A percentile compares a stretch with the other conserved stretches of the same genome.
Conservation (phyloP, 148 eudicot species). For the Spergularia marina region DNA sequence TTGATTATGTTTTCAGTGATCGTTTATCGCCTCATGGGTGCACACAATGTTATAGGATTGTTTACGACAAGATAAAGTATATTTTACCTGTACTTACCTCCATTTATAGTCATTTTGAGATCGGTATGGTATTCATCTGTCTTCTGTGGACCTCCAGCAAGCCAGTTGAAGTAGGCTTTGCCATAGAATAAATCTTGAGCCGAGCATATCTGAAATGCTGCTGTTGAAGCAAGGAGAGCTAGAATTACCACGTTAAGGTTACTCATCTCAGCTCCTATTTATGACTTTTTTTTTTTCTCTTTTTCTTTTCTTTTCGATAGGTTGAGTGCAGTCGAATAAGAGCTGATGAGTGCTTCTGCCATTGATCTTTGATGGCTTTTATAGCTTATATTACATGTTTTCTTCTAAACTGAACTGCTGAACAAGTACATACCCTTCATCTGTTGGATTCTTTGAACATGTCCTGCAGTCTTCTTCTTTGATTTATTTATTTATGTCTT, state of each 20-base stretch:
- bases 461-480: slow-evolving; percentile 8
- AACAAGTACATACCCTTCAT: background rate
- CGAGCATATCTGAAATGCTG: slow-evolving; percentile 31
- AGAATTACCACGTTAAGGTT: slow-evolving; percentile 22
- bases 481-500: background rate
- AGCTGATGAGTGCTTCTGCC: slow-evolving; percentile 14
- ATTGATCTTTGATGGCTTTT: slow-evolving; percentile 26
- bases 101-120: slow-evolving; percentile 34
- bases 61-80: too few relatives aligned
- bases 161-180: slow-evolving; percentile 44
- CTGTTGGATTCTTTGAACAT: slow-evolving; percentile 14
- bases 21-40: too few relatives aligned
- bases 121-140: slow-evolving; percentile 32
- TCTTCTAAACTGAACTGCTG: background rate
- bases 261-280: slow-evolving; percentile 33
- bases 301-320: background rate
- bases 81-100: slow-evolving; percentile 50
- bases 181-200: slow-evolving; percentile 35
- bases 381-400: slow-evolving; percentile 24
- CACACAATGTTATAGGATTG: background rate
- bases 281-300: too few relatives aligned
- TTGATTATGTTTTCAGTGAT: too few relatives aligned
- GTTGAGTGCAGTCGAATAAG: background rate
- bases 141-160: slow-evolving; percentile 22
- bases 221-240: slow-evolving; percentile 28